phyloP scores from a whole-genome alignment of 306 rosid genomes.

The Comarum palustre region DNA sequence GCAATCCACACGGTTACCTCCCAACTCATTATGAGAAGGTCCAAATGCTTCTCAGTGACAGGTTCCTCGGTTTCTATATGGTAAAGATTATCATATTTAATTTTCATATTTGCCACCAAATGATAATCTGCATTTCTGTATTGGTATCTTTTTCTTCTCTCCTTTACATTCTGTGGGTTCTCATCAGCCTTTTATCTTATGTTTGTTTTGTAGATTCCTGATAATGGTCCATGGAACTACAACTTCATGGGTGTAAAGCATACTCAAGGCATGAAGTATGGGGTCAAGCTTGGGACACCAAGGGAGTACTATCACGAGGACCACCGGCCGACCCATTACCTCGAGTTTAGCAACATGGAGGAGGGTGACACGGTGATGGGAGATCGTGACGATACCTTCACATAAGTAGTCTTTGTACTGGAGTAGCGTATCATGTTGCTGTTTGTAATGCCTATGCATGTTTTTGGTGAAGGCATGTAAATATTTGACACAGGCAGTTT shows the following conservation, averaged over 20 bases:
- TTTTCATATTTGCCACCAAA: not conserved
- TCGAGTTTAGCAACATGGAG: slow-evolving; percentile 92
- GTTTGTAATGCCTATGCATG: not conserved
- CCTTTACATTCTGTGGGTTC: not conserved
- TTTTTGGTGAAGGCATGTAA: slow-evolving; percentile 9
- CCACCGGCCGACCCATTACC: slow-evolving; percentile 93
- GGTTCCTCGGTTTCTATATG: slow-evolving; percentile 98
- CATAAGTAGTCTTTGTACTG: slow-evolving; percentile 18
- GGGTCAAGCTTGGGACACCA: slow-evolving; percentile 85
- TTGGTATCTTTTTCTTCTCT: too few species aligned
- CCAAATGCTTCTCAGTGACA: slow-evolving; percentile 99
- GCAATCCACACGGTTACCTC: slow-evolving; percentile 97
- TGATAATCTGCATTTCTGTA: not conserved
- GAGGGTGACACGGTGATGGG: slow-evolving; percentile 84
- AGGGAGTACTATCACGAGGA: slow-evolving; percentile 91
- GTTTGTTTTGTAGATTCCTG: slow-evolving; percentile 59
- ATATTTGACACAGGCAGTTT: slow-evolving; percentile 1
- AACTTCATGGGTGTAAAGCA: slow-evolving; percentile 99
- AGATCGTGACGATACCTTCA: slow-evolving; percentile 80
- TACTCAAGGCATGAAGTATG: slow-evolving; percentile 84
- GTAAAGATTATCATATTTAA: slow-evolving; percentile 33
- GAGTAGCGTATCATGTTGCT: too few species aligned
- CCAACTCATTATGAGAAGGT: slow-evolving; percentile 98
- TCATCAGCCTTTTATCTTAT: slow-evolving; percentile 9
- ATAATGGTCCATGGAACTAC: slow-evolving; percentile 97